Evolutionary conservation across 371 early-diverging fungal genomes (phyloP), one percentile per base, ranked within the genome.

Genomic region (Mortierella sp.): DNA sequence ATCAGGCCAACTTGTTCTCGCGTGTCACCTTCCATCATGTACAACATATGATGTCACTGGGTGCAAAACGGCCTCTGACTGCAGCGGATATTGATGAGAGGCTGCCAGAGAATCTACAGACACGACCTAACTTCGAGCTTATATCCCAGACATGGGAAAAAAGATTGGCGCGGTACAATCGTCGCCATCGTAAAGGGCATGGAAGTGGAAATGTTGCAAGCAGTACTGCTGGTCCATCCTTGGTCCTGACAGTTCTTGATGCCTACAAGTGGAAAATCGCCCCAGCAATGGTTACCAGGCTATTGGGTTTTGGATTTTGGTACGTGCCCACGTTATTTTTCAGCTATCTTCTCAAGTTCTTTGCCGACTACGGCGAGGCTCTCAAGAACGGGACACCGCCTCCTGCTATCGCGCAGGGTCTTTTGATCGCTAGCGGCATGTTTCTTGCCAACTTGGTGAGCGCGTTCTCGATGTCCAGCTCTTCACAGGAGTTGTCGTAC

Each of bases 1-100:
- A 75, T 32, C 75, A 75, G 27, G 75, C 75, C 12, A 75, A 75
- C 24, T 41, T 68, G 44, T 68, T 60, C 49, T 75, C 75, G 15
- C 58, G 75, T 12, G 32, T 68, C 19, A 64, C 44, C 9, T 75
- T 60, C 44, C 64, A 68, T 39, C 68, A 64, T 26, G 23, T 49
- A 9, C 68, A 64, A 24, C 59, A 30, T 6, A 32, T 64, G 60
- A 64, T 75, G 64, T 50, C 60, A 11, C 24, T 64, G 31, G 75
- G 75, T 1, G 63, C 64, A n/a, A 63, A 39, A 7, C 54, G 59
- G 6, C 59, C 64, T 4, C 50, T 75, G 32, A 60, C 52, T 2
- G 30, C 34, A 6, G 57, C 21, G 4, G 75, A 75, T 41, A 15
- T 75, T 11, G 56, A 56, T 12, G 52, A 56, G 17, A 63, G 56